Evolutionary conservation across 805 yeast species (phyloP).

Genomic region (Nematodospora valgi): DNA sequence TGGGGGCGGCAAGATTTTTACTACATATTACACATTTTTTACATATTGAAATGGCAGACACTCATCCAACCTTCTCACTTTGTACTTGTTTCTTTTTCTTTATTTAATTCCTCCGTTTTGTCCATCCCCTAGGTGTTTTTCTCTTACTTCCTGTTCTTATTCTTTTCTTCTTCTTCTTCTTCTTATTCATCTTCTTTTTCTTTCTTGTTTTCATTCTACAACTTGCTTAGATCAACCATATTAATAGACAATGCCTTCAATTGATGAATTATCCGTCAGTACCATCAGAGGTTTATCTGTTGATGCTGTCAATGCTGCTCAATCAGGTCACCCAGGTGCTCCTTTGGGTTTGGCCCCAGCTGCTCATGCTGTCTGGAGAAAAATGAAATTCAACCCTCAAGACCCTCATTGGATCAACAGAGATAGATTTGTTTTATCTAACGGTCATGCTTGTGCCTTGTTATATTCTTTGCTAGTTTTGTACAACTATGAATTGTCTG

Average conservation of each 20-base stretch:
- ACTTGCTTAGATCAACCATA: background rate
- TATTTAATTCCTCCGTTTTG: too few species aligned
- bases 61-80: too few species aligned
- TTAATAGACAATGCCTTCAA: slow-evolving; percentile 15
- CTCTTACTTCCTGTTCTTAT: slow-evolving; percentile 4
- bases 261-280: slow-evolving; percentile 74
- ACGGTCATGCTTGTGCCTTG: slow-evolving; percentile 95
- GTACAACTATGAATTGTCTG: slow-evolving; percentile 73
- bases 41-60: too few species aligned
- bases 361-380: slow-evolving; percentile 82
- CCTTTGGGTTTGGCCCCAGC: slow-evolving; percentile 97
- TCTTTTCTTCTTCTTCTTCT: slow-evolving; percentile 7
- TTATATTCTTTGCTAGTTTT: slow-evolving; percentile 82
- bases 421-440: slow-evolving; percentile 91
- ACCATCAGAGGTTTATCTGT: slow-evolving; percentile 88
- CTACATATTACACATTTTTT: too few species aligned
- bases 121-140: slow-evolving; percentile 3
- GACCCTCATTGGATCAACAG: slow-evolving; percentile 92
- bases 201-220: slow-evolving; percentile 1
- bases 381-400: slow-evolving; percentile 83
- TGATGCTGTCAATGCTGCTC: slow-evolving; percentile 82
- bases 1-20: too few species aligned
- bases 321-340: slow-evolving; percentile 99
- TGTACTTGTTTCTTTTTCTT: too few species aligned
- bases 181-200: slow-evolving; percentile 3